Evolutionary conservation across 2,329 filamentous ascomycete species (phyloP), one percentile per base, ranked within the genome.

Genomic region (Neofusicoccum umdonicola): DNA sequence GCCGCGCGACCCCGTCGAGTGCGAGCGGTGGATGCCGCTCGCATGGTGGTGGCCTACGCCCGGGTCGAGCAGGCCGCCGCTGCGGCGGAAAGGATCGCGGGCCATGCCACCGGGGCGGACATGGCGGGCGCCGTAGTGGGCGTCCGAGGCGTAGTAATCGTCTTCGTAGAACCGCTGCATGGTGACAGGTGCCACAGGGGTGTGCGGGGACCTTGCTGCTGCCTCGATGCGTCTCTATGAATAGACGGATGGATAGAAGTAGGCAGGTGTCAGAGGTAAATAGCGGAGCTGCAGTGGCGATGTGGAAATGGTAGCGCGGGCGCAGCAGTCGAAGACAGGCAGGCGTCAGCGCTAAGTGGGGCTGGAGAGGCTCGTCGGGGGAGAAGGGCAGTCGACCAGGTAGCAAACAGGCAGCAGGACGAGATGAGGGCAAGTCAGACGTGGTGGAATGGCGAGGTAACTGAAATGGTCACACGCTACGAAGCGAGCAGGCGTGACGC

Each of bases 1-100:
- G 13, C 79, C 79, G 27, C 73, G 68, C 63, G 79, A 75, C 50
- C 81, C 80, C 47, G 77, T 75, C 15, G 80, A 82, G 65, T 79
- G 77, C 54, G 78, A 79, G 62, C 81, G 78, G 57, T 81, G 77
- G 15, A 81, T 76, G 47, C 74, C 73, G 47, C 69, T 67, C 5
- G 34, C 37, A 7, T 62, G 57, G 22, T 64, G 37, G 62, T 60
- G 54, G 37, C 69, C 68, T 17, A 66, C 67, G 50, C 76, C 71
- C 0, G 74, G 75, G 12, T 62, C 65, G 27, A 77, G 69, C 19
- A 72, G 72, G 50, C 68, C 71, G 44, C 68, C 70, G 58, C 71
- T 71, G 45, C 71, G 73, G 39, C 56, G 56, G n/a, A 19, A 60
- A 19, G 65, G 71, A 51, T 68, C 68, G 37, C 39, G 35, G 34